A percentile compares a stretch with the other conserved stretches of the same genome.
Conservation (phyloP, 495 filamentous ascomycete species). For the Neurospora sp. region DNA sequence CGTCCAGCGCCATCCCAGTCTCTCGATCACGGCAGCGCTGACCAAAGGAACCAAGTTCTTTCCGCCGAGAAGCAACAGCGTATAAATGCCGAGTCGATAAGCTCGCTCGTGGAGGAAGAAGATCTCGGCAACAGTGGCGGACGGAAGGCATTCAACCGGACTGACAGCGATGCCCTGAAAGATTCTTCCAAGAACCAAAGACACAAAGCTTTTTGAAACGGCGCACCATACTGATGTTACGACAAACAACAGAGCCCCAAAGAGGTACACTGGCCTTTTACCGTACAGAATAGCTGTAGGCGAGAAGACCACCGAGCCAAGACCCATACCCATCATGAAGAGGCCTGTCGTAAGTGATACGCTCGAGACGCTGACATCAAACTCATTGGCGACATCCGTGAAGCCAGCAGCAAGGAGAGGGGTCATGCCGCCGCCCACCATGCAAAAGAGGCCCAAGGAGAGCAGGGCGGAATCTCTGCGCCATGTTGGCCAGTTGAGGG, state of each 20-base stretch:
- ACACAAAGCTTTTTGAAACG: conserved; percentile 65
- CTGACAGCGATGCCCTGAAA: conserved; percentile 82
- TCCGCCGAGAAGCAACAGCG: conserved; percentile 75
- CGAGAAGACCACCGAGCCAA: conserved; percentile 74
- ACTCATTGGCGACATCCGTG: conserved; percentile 61
- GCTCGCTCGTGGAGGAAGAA: conserved; percentile 94
- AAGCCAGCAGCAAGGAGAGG: conserved; percentile 88
- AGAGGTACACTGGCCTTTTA: conserved; percentile 85
- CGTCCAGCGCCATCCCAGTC: conserved; percentile 80
- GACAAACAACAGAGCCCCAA: conserved; percentile 65
- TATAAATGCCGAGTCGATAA: conserved; percentile 93
- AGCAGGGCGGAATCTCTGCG: conserved; percentile 72
- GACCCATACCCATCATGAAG: conserved; percentile 88
- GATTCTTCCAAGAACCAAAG: conserved; percentile 72
- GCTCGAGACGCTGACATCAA: conserved; percentile 55
- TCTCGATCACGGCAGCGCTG: conserved; percentile 75
- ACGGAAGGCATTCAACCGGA: conserved; percentile 89
- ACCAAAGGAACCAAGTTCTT: conserved; percentile 89
- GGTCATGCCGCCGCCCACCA: conserved; percentile 90
- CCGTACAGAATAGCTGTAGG: conserved; percentile 89
- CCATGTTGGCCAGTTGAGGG: conserved; percentile 85
- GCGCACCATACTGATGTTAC: conserved; percentile 81
- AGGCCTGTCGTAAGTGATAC: conserved; percentile 88
- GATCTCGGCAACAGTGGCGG: conserved; percentile 91
- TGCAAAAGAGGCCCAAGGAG: conserved; percentile 81